Percentiles rank a stretch among this genome's conserved stretches.
phyloP scores from a whole-genome alignment of 2,329 filamentous ascomycete genomes.

The Fusarium gaditjirri region DNA sequence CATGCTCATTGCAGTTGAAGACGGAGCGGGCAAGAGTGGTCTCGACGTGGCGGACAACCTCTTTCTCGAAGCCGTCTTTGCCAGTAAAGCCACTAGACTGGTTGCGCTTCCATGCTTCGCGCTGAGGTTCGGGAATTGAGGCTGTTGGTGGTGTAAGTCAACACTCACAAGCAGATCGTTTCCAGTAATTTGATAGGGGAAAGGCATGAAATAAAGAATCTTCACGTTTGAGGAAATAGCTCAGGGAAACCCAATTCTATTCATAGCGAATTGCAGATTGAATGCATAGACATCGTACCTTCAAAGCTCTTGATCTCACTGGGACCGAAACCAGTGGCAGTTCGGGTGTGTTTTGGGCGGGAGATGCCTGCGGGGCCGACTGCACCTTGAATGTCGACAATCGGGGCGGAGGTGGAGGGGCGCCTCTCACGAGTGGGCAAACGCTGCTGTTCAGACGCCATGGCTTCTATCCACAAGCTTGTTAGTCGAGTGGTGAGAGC shows the following conservation, averaged over 20 bases:
- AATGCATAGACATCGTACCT: slow-evolving; percentile 61
- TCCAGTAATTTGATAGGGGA: neutral
- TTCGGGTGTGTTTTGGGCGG: slow-evolving; percentile 95
- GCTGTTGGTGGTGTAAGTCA: slow-evolving; percentile 54
- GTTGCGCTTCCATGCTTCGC: slow-evolving; percentile 78
- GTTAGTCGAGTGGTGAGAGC: slow-evolving; percentile 27
- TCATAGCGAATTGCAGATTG: neutral
- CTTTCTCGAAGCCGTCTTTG: slow-evolving; percentile 86
- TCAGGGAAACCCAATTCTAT: neutral
- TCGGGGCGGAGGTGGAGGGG: slow-evolving; percentile 83
- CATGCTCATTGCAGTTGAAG: slow-evolving; percentile 97
- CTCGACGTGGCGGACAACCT: slow-evolving; percentile 93
- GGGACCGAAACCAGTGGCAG: slow-evolving; percentile 92
- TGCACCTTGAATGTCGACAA: slow-evolving; percentile 86
- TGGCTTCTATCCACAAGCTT: slow-evolving; percentile 36
- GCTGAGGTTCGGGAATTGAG: slow-evolving; percentile 87
- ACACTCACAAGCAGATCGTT: neutral
- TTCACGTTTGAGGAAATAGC: neutral
- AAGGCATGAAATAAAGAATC: neutral
- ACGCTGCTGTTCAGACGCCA: slow-evolving; percentile 50
- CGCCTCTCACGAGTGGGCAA: slow-evolving; percentile 76
- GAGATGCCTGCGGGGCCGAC: slow-evolving; percentile 86
- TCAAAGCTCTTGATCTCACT: slow-evolving; percentile 94
- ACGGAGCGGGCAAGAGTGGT: slow-evolving; percentile 94
- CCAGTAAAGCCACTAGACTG: slow-evolving; percentile 75